Evolutionary conservation across 1,139 yeast species (phyloP).

Genomic region (Groenewaldozyma auringiensis): DNA sequence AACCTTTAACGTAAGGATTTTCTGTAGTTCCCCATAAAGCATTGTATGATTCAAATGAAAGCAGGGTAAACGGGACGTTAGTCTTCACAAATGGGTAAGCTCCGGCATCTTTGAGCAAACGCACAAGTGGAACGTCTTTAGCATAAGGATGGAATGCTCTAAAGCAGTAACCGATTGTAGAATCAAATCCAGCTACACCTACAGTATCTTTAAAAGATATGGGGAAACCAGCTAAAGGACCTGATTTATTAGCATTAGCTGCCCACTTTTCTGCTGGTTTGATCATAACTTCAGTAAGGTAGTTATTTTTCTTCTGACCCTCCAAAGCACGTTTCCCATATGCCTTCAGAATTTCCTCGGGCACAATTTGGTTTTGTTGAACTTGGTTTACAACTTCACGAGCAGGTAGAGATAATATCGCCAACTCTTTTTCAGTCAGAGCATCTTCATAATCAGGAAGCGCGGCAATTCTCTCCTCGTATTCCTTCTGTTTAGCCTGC

Average conservation of each 20-base stretch:
- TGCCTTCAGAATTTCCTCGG: slow-evolving; percentile 31
- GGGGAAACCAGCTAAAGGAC: slow-evolving; percentile 65
- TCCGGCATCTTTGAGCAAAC: slow-evolving; percentile 37
- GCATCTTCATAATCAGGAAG: slow-evolving; percentile 31
- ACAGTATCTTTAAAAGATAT: slow-evolving; percentile 50
- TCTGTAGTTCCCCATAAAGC: slow-evolving; percentile 40
- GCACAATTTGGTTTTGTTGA: slow-evolving; percentile 26
- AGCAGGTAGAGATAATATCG: slow-evolving; percentile 26
- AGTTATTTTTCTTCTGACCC: slow-evolving; percentile 32
- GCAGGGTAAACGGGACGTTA: slow-evolving; percentile 42
- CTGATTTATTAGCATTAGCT: slow-evolving; percentile 27
- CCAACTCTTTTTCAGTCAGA: slow-evolving; percentile 27
- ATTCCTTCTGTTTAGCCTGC: slow-evolving; percentile 29
- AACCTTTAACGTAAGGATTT: slow-evolving; percentile 36
- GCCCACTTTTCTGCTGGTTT: slow-evolving; percentile 30
- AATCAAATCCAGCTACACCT: slow-evolving; percentile 44
- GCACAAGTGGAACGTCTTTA: slow-evolving; percentile 33
- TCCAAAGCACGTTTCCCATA: slow-evolving; percentile 34
- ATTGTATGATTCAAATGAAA: slow-evolving; percentile 39
- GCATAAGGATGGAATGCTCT: slow-evolving; percentile 32
- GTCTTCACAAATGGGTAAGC: slow-evolving; percentile 44
- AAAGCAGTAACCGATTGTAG: slow-evolving; percentile 44
- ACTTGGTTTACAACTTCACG: slow-evolving; percentile 27
- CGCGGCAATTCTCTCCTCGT: slow-evolving; percentile 29
- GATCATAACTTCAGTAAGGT: slow-evolving; percentile 34